Percentiles rank a stretch among this genome's conserved stretches.
Conservation (phyloP, 108 stramenopile species). For the Cyclotella baltica region DNA sequence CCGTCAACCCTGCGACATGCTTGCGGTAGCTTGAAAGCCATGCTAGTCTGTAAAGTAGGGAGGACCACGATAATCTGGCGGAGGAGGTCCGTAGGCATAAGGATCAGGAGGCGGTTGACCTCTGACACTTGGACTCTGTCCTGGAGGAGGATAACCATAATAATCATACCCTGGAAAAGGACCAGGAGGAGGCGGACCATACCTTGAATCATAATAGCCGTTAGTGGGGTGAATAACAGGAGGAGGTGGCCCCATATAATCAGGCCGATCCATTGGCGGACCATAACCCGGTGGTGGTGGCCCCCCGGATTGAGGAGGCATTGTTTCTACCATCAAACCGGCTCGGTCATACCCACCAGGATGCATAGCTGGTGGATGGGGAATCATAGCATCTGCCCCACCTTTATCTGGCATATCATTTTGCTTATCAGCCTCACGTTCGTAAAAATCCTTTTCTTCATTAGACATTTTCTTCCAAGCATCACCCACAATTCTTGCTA, state of each 20-base stretch:
- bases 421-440: slow-evolving; percentile 80
- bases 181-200: slow-evolving; percentile 11
- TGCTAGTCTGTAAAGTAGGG: no score
- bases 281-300: slow-evolving; percentile 21
- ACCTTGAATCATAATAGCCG: slow-evolving; percentile 18
- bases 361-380: background rate
- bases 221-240: slow-evolving; percentile 20
- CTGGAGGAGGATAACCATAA: slow-evolving; percentile 17
- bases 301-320: background rate
- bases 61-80: slow-evolving; percentile 11
- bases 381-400: background rate
- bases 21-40: no score
- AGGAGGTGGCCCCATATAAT: slow-evolving; percentile 15
- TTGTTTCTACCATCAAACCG: background rate
- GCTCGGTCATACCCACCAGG: slow-evolving; percentile 1
- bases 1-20: no score
- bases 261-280: slow-evolving; percentile 8
- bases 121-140: background rate
- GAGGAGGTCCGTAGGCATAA: slow-evolving; percentile 8
- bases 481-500: slow-evolving; percentile 77
- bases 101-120: slow-evolving; percentile 2
- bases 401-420: slow-evolving; percentile 44
- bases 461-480: slow-evolving; percentile 81
- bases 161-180: slow-evolving; percentile 22
- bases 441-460: slow-evolving; percentile 81